Conservation (phyloP, 1,284 basidiomycete genomes). For the Irpex rosettiformis region DNA sequence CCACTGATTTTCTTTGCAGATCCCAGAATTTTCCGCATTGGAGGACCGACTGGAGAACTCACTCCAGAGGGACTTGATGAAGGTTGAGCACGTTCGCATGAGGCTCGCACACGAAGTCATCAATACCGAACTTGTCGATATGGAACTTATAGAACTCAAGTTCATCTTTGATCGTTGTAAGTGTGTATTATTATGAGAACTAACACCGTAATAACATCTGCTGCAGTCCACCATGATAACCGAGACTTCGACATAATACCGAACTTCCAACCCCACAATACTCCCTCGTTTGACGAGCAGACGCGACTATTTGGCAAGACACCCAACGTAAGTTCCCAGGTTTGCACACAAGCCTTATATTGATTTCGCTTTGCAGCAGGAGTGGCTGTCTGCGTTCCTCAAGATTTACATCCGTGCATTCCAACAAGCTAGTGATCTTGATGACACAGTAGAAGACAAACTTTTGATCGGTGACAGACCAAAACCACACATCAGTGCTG, state of each 20-base stretch:
- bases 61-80: constrained; percentile 72
- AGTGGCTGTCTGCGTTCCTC: constrained; percentile 69
- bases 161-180: constrained; percentile 77
- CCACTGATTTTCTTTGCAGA: constrained; percentile 35
- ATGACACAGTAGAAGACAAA: constrained; percentile 74
- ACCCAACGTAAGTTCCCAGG: constrained; percentile 50
- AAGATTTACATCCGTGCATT: constrained; percentile 74
- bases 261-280: constrained; percentile 64
- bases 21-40: constrained; percentile 78
- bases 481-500: constrained; percentile 52
- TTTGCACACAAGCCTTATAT: neutral
- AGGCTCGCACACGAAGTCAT: constrained; percentile 71
- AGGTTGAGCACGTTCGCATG: constrained; percentile 81
- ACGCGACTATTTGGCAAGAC: constrained; percentile 60
- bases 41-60: constrained; percentile 78
- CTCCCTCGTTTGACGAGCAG: constrained; percentile 55
- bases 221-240: constrained; percentile 72
- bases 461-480: constrained; percentile 75
- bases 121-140: constrained; percentile 63
- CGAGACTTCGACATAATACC: constrained; percentile 78
- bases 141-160: constrained; percentile 80
- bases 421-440: constrained; percentile 72
- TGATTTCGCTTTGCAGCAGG: constrained; percentile 37
- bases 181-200: constrained; percentile 22
- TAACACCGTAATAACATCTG: constrained; percentile 3